Evolutionary conservation across 257 asterid genomes (phyloP).

Genomic region (Rubia yunnanensis): DNA sequence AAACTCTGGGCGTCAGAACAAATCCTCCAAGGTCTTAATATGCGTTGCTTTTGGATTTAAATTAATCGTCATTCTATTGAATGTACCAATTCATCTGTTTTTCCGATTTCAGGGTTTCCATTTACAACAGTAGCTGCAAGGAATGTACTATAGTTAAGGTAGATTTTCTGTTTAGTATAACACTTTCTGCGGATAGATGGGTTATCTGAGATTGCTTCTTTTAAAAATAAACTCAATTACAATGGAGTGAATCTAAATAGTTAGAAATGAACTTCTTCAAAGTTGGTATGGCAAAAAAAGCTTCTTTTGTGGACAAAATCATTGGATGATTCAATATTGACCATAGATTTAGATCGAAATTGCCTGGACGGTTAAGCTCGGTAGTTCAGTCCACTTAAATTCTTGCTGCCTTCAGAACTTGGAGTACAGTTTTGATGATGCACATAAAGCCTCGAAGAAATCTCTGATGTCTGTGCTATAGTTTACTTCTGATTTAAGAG

Average conservation of each 20-base stretch:
- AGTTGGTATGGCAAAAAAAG: neutral
- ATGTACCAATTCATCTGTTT: neutral
- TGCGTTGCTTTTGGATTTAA: neutral
- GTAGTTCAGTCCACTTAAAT: too few relatives aligned
- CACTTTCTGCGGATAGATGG: neutral
- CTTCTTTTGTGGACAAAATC: too few relatives aligned
- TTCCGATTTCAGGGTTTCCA: constrained; percentile 65
- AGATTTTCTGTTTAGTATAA: constrained; percentile 13
- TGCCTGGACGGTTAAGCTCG: neutral
- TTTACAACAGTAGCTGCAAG: constrained; percentile 78
- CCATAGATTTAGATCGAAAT: neutral
- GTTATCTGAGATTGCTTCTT: neutral
- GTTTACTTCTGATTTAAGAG: neutral
- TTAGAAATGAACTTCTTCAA: neutral
- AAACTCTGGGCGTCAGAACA: constrained; percentile 83
- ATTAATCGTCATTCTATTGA: neutral
- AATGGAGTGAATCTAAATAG: neutral
- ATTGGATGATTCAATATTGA: neutral
- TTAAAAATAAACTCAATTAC: neutral
- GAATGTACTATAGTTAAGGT: constrained; percentile 93
- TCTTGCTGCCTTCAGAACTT: neutral
- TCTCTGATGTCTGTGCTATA: neutral
- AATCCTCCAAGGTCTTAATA: constrained; percentile 87
- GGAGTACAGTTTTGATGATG: neutral
- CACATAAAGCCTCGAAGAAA: neutral